Evolutionary conservation across 2,329 filamentous ascomycete genomes (phyloP).

Genomic region (Trichoderma sp.): DNA sequence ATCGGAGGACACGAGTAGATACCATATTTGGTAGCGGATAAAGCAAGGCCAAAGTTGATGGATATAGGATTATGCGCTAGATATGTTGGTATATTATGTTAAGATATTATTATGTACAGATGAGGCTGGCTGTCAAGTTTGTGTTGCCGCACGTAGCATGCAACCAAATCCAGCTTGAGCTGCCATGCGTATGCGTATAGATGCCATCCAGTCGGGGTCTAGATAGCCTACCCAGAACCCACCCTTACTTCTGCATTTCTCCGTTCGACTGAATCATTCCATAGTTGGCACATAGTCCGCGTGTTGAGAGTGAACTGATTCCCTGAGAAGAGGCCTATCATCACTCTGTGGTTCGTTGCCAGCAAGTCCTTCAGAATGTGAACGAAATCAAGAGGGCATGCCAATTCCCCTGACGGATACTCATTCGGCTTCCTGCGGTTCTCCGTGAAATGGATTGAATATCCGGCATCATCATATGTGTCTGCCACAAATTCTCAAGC

Average conservation of each 20-base stretch:
- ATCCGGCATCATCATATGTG: background rate
- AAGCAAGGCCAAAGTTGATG: background rate
- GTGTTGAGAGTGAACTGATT: background rate
- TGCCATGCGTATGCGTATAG: background rate
- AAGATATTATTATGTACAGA: background rate
- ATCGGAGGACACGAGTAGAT: constrained; percentile 51
- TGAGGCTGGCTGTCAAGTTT: background rate
- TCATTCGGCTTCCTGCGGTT: background rate
- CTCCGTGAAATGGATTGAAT: background rate
- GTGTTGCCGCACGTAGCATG: background rate
- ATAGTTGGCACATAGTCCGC: background rate
- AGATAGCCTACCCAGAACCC: background rate
- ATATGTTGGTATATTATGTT: background rate
- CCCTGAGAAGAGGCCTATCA: background rate
- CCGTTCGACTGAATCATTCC: background rate
- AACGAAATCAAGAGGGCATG: background rate
- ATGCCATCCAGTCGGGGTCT: background rate
- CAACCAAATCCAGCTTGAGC: background rate
- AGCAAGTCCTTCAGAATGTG: background rate
- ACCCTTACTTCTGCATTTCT: background rate
- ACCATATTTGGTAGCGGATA: constrained; percentile 53
- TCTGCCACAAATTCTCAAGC: background rate
- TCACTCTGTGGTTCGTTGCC: background rate
- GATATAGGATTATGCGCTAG: background rate
- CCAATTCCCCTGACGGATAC: background rate